phyloP scores from a whole-genome alignment of 495 filamentous ascomycete genomes.

The Lophiotrema nucula region DNA sequence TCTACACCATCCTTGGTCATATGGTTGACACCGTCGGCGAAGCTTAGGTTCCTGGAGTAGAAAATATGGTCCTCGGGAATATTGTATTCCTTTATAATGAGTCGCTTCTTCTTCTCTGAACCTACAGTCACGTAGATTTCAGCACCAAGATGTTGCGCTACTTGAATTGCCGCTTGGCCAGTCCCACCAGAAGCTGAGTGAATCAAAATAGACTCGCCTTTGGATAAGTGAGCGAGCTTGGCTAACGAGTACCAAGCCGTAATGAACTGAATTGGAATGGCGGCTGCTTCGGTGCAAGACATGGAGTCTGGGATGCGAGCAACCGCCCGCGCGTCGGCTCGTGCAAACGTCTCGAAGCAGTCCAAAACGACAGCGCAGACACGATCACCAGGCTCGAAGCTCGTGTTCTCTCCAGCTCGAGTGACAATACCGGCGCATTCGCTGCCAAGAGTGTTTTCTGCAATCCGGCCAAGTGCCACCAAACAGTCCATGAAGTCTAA shows the following conservation, averaged over 20 bases:
- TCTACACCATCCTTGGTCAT: constrained; percentile 16
- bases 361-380: background rate
- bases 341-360: background rate
- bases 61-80: constrained; percentile 14
- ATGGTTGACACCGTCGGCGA: background rate
- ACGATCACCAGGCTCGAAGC: background rate
- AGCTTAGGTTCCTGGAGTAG: constrained; percentile 2
- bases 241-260: background rate
- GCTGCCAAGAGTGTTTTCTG: background rate
- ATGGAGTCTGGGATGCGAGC: background rate
- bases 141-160: constrained; percentile 11
- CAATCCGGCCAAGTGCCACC: background rate
- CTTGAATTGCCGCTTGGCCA: constrained; percentile 18
- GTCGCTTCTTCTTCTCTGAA: constrained; percentile 4
- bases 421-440: background rate
- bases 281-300: background rate
- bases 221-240: constrained; percentile 28
- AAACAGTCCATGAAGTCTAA: constrained; percentile 16
- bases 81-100: constrained; percentile 4
- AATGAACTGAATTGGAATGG: background rate
- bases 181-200: constrained; percentile 25
- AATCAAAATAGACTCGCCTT: constrained; percentile 33
- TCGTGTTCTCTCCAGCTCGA: background rate
- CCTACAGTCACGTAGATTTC: constrained; percentile 18
- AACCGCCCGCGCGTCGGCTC: background rate